These are phyloP conservation scores for Purpureocillium lavendulum DNA, from an alignment of 2,329 filamentous ascomycete species.

Conservation along the genomic window DNA sequence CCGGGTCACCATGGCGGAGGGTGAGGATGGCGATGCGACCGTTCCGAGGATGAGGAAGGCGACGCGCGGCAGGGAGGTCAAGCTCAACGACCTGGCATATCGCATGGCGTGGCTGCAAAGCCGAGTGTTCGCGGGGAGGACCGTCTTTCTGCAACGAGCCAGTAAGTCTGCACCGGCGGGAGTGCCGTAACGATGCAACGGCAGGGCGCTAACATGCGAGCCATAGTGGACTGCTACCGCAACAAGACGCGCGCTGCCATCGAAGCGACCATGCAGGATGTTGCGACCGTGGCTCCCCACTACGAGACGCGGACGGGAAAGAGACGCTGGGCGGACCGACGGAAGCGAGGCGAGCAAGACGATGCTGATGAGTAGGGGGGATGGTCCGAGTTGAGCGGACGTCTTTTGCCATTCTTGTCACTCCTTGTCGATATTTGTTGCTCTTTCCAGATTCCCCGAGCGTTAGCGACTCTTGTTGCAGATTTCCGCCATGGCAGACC, in stretches of 20 bases:
- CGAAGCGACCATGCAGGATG: constrained; percentile 68
- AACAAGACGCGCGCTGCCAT: constrained; percentile 84
- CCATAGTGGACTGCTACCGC: constrained; percentile 81
- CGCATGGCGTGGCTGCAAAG: constrained; percentile 97
- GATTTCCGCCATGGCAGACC: no score
- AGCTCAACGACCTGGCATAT: constrained; percentile 86
- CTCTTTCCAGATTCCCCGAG: no score
- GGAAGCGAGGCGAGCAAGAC: constrained; percentile 24
- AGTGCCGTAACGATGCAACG: neutral
- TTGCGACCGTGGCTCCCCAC: constrained; percentile 66
- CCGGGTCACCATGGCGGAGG: constrained; percentile 57
- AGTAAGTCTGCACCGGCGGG: constrained; percentile 48
- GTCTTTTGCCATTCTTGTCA: no score
- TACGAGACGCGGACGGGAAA: constrained; percentile 87
- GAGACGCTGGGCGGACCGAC: constrained; percentile 59
- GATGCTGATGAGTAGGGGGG: constrained; percentile 17
- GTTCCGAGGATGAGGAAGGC: constrained; percentile 66
- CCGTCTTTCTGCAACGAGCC: constrained; percentile 83
- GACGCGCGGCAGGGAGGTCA: constrained; percentile 72
- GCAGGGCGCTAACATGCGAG: constrained; percentile 4
- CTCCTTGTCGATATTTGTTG: no score
- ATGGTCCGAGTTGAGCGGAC: no score
- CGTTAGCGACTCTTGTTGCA: no score
- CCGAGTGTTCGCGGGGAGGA: constrained; percentile 78
- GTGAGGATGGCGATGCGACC: constrained; percentile 62